Base-by-base conservation (phyloP, 768 basidiomycete species). In the Russula compacta region DNA sequence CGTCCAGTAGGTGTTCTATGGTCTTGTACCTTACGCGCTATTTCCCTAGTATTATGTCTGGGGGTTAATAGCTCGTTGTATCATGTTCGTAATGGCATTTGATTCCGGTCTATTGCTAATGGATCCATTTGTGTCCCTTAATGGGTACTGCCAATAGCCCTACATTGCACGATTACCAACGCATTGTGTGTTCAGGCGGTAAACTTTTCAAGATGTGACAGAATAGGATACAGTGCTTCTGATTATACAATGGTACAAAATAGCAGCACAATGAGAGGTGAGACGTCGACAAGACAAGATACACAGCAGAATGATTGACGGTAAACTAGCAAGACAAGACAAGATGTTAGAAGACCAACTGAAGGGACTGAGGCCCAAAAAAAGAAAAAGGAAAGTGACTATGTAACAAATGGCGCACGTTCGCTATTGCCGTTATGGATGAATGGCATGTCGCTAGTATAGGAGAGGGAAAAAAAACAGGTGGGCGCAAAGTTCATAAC, bases 1-100 rank as follows among this genome's bases (percentile, higher is more conserved):
- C 42, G 17, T 55, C 19, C 39, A 39, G 44, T 36, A 44, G 52
- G 53, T 58, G 39, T 61, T 19, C 32, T 40, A 33, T 47, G 43
- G 32, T 58, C 17, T 62, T 58, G 61, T 63, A 63, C 57, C 47
- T 36, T 63, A 53, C 44, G 51, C 46, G 46, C 53, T 42, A 42
- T 60, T 48, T 48, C 50, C 46, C 38, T 43, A 29, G 33, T 49
- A 36, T 43, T 35, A 32, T 44, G 32, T 58, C 14, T 58, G 38
- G 8, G 21, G 39, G 60, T 36, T 51, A 35, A 48, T 64, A 49
- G 55, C 42, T 42, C 53, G 43, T 46, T 64, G 54, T 59, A 66
- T 24, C 44, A 55, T 66, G 36, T 60, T 53, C 54, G 62, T 21
- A 60, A 50, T 64, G 64, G 50, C 58, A 53, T 40, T 64, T 43